These are phyloP conservation scores for Fistulina hepatica DNA, from an alignment of 1,284 basidiomycete genomes.

Conservation along the genomic window DNA sequence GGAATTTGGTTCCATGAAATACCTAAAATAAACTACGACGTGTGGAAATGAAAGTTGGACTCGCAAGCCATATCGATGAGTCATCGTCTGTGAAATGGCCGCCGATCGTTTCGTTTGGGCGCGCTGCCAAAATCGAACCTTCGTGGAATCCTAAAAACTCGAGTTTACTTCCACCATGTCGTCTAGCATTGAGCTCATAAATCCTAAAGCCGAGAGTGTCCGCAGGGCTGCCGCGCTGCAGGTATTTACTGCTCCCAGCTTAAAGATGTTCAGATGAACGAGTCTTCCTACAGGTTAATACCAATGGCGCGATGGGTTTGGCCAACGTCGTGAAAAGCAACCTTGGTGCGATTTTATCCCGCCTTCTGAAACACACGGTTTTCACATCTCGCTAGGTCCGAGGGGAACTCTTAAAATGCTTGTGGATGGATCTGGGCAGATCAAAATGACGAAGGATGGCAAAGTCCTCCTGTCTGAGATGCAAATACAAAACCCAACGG, in stretches of 20 bases:
- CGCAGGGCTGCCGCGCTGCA: constrained; percentile 87
- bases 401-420: constrained; percentile 98
- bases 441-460: constrained; percentile 99
- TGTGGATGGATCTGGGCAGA: constrained; percentile 97
- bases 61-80: too few species aligned
- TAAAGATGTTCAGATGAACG: constrained; percentile 5
- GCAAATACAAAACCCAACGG: constrained; percentile 99
- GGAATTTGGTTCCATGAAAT: too few species aligned
- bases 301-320: constrained; percentile 91
- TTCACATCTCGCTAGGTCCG: constrained; percentile 50
- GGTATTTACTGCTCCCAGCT: constrained; percentile 35
- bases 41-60: too few species aligned
- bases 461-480: constrained; percentile 98
- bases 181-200: constrained; percentile 84
- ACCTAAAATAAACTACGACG: too few species aligned
- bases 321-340: constrained; percentile 97
- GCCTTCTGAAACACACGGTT: constrained; percentile 9
- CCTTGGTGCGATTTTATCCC: constrained; percentile 51
- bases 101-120: background rate
- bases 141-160: too few species aligned
- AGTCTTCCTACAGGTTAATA: constrained; percentile 58
- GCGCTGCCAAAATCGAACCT: background rate
- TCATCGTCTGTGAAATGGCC: background rate
- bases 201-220: constrained; percentile 93
- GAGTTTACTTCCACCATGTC: constrained; percentile 52